Evolutionary conservation across 2,329 filamentous ascomycete genomes (phyloP), one percentile per base, ranked within the genome.

Genomic region (Drechslerella dactyloides): DNA sequence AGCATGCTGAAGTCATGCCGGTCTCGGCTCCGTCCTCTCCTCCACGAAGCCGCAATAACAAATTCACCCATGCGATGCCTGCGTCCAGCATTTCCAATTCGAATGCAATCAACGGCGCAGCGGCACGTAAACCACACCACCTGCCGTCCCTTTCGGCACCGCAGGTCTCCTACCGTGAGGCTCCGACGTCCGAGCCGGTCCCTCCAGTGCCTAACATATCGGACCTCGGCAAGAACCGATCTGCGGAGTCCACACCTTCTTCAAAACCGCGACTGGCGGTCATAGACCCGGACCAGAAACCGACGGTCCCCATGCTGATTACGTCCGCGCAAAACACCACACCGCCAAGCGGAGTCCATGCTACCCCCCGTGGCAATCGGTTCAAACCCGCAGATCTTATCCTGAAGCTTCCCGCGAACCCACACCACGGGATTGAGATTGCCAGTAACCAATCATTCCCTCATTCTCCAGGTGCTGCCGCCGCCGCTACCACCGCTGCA

Each of bases 1-100:
- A 48, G 40, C 10, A n/a, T 27, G n/a, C 54, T 10, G 68, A 72
- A n/a, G 30, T 13, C 27, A 44, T 44, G 10, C 68, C 68, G 6
- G 50, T 65, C 13, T 73, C 69, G 7, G 69, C 69, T n/a, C 69
- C 69, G 6, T 73, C 69, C 5, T 73, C 69, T 10, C 69, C 69
- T 23, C 69, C 69, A 27, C 59, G 62, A 30, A 56, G 60, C 48
- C 52, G 68, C 27, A n/a, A n/a, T n/a, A n/a, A 30, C 19, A 11
- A 73, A 73, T 62, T 73, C 35, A 48, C 56, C 1, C 69, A 73
- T 54, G 69, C 69, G 3, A 62, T 73, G 62, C 57, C 62, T 4
- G 52, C 61, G 10, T 60, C 62, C 33, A 66, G 69, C n/a, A 73
- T 73, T 7, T 68, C 62, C 1, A 66, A 66, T 24, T 54, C 63